Evolutionary conservation across 2,329 filamentous ascomycete species (phyloP).

Genomic region (Curvularia verruculosa): DNA sequence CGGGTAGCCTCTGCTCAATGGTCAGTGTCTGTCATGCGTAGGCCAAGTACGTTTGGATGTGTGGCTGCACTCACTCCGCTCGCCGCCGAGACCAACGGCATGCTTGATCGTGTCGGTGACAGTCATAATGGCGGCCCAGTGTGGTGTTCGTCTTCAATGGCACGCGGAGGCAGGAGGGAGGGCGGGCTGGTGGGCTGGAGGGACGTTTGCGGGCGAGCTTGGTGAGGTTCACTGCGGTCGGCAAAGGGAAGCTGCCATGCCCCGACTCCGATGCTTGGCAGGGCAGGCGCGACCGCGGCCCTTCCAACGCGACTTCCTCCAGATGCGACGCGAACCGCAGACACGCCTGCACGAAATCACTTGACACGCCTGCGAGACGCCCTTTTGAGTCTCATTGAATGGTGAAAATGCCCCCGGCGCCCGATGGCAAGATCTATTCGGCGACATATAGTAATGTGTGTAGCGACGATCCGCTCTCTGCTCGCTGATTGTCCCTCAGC

Average conservation of each 20-base stretch:
- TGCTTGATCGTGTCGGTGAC: slow-evolving; percentile 56
- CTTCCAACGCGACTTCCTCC: slow-evolving; percentile 24
- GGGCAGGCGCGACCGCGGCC: slow-evolving; percentile 24
- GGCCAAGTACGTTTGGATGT: slow-evolving; percentile 24
- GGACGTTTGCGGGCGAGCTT: slow-evolving; percentile 20
- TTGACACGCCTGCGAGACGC: slow-evolving; percentile 13
- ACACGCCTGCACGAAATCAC: slow-evolving; percentile 26
- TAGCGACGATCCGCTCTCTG: slow-evolving; percentile 8
- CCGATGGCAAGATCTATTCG: slow-evolving; percentile 62
- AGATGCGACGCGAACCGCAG: slow-evolving; percentile 15
- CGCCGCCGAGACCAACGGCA: slow-evolving; percentile 53
- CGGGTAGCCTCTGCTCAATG: slow-evolving; percentile 71
- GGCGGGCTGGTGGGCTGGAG: slow-evolving; percentile 16
- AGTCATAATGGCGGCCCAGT: slow-evolving; percentile 44
- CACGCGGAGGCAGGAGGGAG: slow-evolving; percentile 9
- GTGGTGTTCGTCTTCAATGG: slow-evolving; percentile 30
- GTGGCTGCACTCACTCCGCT: slow-evolving; percentile 36
- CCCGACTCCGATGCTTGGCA: slow-evolving; percentile 27
- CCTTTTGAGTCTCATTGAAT: slow-evolving; percentile 11
- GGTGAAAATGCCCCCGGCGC: slow-evolving; percentile 46
- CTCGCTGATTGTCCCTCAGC: not conserved
- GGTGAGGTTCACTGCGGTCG: slow-evolving; percentile 23
- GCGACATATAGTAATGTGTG: slow-evolving; percentile 66
- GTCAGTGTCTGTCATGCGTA: slow-evolving; percentile 40
- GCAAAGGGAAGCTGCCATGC: slow-evolving; percentile 22